Conservation (phyloP, 371 early-diverging fungal species). For the Blastocladiella emersonii region DNA sequence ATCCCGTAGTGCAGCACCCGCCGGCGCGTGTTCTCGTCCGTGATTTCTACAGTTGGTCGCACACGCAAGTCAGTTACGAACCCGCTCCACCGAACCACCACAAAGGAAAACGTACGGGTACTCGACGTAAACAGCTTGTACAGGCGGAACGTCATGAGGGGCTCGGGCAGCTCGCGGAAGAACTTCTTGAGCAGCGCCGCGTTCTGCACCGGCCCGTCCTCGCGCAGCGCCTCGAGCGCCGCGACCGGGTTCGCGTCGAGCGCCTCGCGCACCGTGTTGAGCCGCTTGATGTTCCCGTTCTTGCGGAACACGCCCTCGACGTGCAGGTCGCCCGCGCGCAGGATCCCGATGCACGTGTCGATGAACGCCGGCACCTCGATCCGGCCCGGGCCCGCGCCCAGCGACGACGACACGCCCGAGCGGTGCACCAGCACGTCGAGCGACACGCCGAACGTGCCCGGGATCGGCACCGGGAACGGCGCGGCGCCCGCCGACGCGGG, state of each 20-base stretch:
- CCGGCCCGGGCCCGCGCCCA: constrained; percentile 64
- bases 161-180: constrained; percentile 88
- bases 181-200: constrained; percentile 90
- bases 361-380: constrained; percentile 67
- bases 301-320: constrained; percentile 92
- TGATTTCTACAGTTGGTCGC: constrained; percentile 22
- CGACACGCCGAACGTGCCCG: constrained; percentile 70
- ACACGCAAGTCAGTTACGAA: neutral
- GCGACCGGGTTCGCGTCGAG: constrained; percentile 47
- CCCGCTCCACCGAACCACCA: neutral
- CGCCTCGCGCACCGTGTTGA: constrained; percentile 57
- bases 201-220: constrained; percentile 73
- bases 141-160: constrained; percentile 73
- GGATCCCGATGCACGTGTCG: constrained; percentile 18
- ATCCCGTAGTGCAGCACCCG: constrained; percentile 56
- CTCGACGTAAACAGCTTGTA: constrained; percentile 62
- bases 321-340: constrained; percentile 48
- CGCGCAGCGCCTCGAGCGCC: constrained; percentile 11
- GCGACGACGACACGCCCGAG: constrained; percentile 63
- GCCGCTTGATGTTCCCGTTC: constrained; percentile 84
- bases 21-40: constrained; percentile 29
- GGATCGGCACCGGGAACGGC: too few species aligned
- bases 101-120: constrained; percentile 36
- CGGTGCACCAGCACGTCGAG: constrained; percentile 70
- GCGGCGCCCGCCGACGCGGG: too few species aligned